A percentile compares a stretch with the other conserved stretches of the same genome.
phyloP scores from a whole-genome alignment of 2,329 filamentous ascomycete genomes.

The Lecanicillium sp. region DNA sequence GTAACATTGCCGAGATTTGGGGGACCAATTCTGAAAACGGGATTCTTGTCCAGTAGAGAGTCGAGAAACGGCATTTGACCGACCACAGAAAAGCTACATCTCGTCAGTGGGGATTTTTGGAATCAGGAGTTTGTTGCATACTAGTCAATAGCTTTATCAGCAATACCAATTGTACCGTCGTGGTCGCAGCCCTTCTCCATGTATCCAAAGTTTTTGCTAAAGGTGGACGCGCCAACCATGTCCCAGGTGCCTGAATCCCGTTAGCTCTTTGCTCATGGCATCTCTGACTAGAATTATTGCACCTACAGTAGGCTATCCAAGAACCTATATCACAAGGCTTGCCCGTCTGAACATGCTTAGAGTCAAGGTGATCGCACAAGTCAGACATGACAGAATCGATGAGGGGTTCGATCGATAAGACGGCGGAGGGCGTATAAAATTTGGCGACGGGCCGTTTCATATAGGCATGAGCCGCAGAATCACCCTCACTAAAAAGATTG shows the following conservation, averaged over 20 bases:
- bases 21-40: constrained; percentile 23
- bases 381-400: constrained; percentile 21
- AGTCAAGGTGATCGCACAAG: constrained; percentile 24
- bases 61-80: constrained; percentile 25
- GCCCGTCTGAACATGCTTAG: constrained; percentile 19
- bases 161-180: constrained; percentile 25
- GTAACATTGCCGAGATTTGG: constrained; percentile 21
- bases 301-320: constrained; percentile 32
- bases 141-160: constrained; percentile 25
- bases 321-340: constrained; percentile 28
- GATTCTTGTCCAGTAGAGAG: constrained; percentile 30
- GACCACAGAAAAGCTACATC: constrained; percentile 19
- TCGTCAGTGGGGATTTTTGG: too few species aligned
- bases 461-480: constrained; percentile 14
- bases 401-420: constrained; percentile 16
- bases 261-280: too few species aligned
- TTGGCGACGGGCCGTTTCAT: constrained; percentile 18
- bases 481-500: constrained; percentile 12
- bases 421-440: constrained; percentile 16
- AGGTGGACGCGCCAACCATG: constrained; percentile 33
- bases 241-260: constrained; percentile 25
- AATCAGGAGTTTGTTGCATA: too few species aligned
- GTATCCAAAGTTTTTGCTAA: constrained; percentile 32
- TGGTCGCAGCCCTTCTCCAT: constrained; percentile 28
- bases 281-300: background rate